Conservation (phyloP, 2,329 filamentous ascomycete species). For the Phoma herbarum region DNA sequence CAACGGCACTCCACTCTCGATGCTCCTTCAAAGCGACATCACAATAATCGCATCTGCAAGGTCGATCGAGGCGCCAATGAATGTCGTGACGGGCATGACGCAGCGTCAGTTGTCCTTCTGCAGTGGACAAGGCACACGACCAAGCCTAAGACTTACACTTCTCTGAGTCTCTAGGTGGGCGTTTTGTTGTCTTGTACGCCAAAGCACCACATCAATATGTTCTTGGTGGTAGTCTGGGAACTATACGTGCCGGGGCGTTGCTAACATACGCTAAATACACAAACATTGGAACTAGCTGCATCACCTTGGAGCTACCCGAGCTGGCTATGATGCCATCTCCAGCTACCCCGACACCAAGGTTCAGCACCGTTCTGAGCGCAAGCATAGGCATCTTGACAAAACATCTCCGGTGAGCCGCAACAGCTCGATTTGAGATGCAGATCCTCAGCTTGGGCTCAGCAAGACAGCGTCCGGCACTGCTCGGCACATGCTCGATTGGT, state of each 20-base stretch:
- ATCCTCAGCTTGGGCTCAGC: constrained; percentile 1
- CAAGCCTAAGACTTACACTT: background rate
- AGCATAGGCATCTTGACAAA: constrained; percentile 8
- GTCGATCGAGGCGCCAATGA: constrained; percentile 6
- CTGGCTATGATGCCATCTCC: constrained; percentile 14
- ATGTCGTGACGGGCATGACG: constrained; percentile 1
- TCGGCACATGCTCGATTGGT: constrained; percentile 15
- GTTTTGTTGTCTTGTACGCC: constrained; percentile 10
- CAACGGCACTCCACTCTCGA: constrained; percentile 16
- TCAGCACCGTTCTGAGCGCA: background rate
- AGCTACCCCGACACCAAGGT: background rate
- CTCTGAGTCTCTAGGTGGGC: background rate
- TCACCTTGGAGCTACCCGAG: background rate
- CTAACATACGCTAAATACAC: constrained; percentile 9
- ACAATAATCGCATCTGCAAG: constrained; percentile 21
- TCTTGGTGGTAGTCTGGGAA: constrained; percentile 2
- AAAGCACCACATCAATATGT: constrained; percentile 13
- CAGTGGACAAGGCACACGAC: constrained; percentile 5
- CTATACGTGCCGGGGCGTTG: constrained; percentile 2
- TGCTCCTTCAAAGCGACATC: constrained; percentile 13
- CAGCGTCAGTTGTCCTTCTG: constrained; percentile 2
- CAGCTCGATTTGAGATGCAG: constrained; percentile 5
- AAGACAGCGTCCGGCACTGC: constrained; percentile 8
- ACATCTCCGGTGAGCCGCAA: background rate
- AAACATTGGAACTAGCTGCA: constrained; percentile 11